phyloP scores from a whole-genome alignment of 768 basidiomycete genomes.

The Vishniacozyma victoriae region DNA sequence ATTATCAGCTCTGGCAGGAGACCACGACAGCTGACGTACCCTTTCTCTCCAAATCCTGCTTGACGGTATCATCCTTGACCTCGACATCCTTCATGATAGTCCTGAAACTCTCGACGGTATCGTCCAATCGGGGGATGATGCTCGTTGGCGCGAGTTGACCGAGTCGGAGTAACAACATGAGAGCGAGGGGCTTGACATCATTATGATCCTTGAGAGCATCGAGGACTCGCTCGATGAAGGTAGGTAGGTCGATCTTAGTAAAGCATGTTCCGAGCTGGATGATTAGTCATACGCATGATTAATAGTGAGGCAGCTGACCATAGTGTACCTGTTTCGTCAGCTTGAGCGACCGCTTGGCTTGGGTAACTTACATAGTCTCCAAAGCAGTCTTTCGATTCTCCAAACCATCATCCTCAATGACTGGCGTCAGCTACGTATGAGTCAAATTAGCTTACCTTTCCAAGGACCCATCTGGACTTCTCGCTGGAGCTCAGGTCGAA shows the following conservation, averaged over 20 bases:
- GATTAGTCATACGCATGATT: not conserved
- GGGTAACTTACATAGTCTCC: conserved; percentile 76
- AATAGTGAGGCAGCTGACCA: conserved; percentile 68
- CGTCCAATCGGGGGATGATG: conserved; percentile 51
- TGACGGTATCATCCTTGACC: conserved; percentile 81
- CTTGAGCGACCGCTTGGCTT: too few relatives aligned
- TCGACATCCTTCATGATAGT: conserved; percentile 77
- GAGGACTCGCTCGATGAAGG: conserved; percentile 74
- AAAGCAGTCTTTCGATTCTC: conserved; percentile 95
- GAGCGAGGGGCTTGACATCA: conserved; percentile 93
- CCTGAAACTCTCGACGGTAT: conserved; percentile 65
- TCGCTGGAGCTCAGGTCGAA: conserved; percentile 55
- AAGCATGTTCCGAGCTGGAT: conserved; percentile 61
- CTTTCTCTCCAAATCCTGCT: conserved; percentile 87
- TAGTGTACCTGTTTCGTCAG: conserved; percentile 54
- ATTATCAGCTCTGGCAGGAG: conserved; percentile 1
- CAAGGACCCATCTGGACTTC: conserved; percentile 43
- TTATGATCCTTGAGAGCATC: conserved; percentile 83
- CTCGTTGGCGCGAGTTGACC: conserved; percentile 78
- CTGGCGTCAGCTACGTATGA: conserved; percentile 10
- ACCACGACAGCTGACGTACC: conserved; percentile 15
- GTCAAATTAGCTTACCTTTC: conserved; percentile 26
- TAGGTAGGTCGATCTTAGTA: conserved; percentile 74
- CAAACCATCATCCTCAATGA: conserved; percentile 89
- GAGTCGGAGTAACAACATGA: conserved; percentile 90